Evolutionary conservation across 179 eudicot species (phyloP).

Genomic region (Camellia oleifera): DNA sequence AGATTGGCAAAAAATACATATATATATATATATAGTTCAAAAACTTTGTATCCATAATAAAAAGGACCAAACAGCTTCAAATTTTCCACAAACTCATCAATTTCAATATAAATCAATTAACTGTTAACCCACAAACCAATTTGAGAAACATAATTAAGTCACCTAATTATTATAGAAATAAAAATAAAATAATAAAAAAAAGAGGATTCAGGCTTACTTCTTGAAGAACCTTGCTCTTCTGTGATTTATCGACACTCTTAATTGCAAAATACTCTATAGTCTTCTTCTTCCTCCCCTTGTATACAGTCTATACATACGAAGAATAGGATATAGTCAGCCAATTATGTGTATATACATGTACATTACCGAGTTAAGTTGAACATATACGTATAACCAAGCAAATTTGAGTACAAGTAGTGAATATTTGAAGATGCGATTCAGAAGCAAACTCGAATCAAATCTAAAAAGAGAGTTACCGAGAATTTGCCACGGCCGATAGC

Average conservation of each 20-base stretch:
- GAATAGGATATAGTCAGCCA: background rate
- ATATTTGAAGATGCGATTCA: background rate
- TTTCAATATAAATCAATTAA: too few relatives aligned
- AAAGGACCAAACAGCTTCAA: too few relatives aligned
- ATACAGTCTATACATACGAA: conserved; percentile 54
- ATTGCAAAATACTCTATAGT: conserved; percentile 82
- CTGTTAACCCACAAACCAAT: too few relatives aligned
- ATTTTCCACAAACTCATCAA: too few relatives aligned
- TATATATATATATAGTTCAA: too few relatives aligned
- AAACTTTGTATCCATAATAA: too few relatives aligned
- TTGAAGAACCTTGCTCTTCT: conserved; percentile 83
- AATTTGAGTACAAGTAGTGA: background rate
- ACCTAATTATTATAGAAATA: too few relatives aligned
- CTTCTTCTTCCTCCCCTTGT: conserved; percentile 94
- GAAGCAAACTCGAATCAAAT: background rate
- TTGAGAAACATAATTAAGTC: too few relatives aligned
- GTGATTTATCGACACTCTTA: conserved; percentile 87
- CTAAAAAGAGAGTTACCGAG: conserved; percentile 48
- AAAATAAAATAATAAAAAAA: background rate
- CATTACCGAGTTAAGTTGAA: background rate
- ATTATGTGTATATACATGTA: background rate
- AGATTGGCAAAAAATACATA: too few relatives aligned
- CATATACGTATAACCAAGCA: background rate
- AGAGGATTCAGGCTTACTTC: conserved; percentile 53
- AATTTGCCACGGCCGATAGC: conserved; percentile 85